Conservation (phyloP, 1,139 yeast genomes). For the Blastobotrys elegans region DNA sequence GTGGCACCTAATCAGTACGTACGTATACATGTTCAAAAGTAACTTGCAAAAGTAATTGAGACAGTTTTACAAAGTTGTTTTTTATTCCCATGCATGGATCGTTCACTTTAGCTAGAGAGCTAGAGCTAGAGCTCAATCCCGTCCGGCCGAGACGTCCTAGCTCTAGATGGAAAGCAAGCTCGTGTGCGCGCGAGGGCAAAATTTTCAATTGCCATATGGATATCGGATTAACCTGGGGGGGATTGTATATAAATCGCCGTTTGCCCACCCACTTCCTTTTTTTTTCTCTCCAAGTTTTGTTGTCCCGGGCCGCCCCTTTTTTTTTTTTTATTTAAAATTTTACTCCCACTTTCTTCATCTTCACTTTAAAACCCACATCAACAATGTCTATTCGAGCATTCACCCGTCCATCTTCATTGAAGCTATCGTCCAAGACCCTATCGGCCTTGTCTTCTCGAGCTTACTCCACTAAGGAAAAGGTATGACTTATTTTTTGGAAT, state of each 20-base stretch:
- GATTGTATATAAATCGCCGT: neutral
- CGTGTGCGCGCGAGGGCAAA: too few relatives aligned
- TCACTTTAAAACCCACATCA: constrained; percentile 1
- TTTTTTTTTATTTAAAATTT: neutral
- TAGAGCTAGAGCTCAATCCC: too few relatives aligned
- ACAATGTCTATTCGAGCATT: constrained; percentile 12
- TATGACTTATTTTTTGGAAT: constrained; percentile 16
- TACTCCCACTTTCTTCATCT: neutral
- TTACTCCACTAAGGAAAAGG: constrained; percentile 33
- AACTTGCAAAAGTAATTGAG: constrained; percentile 9
- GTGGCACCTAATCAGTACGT: too few relatives aligned
- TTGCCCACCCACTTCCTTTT: constrained; percentile 2
- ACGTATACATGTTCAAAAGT: neutral
- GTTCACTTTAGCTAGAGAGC: too few relatives aligned
- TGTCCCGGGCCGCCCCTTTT: neutral
- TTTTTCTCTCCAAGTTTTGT: too few relatives aligned
- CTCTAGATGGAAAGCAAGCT: too few relatives aligned
- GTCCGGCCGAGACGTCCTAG: too few relatives aligned
- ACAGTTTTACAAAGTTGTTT: too few relatives aligned
- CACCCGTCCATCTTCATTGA: constrained; percentile 24
- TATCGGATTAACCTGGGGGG: too few relatives aligned
- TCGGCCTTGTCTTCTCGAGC: constrained; percentile 25
- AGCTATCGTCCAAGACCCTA: constrained; percentile 23
- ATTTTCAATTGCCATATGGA: too few relatives aligned
- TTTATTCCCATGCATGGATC: too few relatives aligned